Base-by-base conservation (phyloP, 1,284 basidiomycete genomes). In the Puccinia polysora region DNA sequence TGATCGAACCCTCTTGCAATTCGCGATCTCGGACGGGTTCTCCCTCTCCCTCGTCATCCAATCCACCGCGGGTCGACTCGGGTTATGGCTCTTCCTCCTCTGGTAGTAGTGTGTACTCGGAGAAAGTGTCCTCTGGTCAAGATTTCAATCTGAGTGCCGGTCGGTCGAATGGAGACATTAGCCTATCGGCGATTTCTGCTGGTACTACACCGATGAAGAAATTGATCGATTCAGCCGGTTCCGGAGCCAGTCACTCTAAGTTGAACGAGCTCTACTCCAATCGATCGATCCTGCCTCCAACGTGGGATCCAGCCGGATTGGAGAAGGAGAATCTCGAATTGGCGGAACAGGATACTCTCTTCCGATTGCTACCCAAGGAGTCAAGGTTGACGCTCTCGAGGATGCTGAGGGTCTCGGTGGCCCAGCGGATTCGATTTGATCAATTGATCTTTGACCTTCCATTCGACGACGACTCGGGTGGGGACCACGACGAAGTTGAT, bases 351-450 rank as follows among this genome's bases (percentile, higher is more conserved):
- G 59, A 63, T 28, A 63, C 38, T 7, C 32, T 63, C 4, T 63
- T 63, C 45, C 23, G 59, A 63, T 43, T 63, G 6, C n/a, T 63
- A 15, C 59, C 59, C 25, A 63, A 63, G 32, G 59, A 63, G 32
- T 63, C 59, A 6, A 40, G 59, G 15, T 25, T 47, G 2, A 63
- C 59, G 1, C 23, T 67, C 38, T 50, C 30, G 6, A 28, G 52
- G 15, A 69, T 69, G 65, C 38, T 69, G 18, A 40, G 65, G 2
- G 60, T 55, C 32, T 59, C 43, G 4, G 49, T 59, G 20, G 34
- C 28, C 34, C 45, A 52, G 7, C 8, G 55, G 4, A 59, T 49
- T 23, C 28, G 25, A 10, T 36, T 67, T 36, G 30, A 65, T 20
- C 62, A 53, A 65, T 53, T 38, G 18, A 50, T 56, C 36, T 59